Base-by-base conservation (phyloP, 768 basidiomycete genomes). In the Exidia glandulosa region DNA sequence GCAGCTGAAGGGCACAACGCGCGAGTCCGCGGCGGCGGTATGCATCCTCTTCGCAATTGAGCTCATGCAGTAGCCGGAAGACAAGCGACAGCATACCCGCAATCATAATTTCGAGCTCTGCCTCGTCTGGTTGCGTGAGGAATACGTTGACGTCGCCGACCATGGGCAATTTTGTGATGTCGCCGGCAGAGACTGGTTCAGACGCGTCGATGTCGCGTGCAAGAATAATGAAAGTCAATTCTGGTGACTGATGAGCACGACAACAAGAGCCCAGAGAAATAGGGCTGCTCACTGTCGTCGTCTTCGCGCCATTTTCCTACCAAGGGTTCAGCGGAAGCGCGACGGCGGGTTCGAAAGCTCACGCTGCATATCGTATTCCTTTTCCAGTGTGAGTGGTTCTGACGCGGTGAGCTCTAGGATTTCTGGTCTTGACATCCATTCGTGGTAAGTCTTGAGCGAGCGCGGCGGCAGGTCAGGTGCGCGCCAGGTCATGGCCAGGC, bases 81-180 rank as follows among this genome's bases (percentile, higher is more conserved):
- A 13, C 29, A 30, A 41, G 16, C 7, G 2, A n/a, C n/a, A 27
- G 29, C 14, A 3, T 16, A 85, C 90, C 88, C 66, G 93, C 92
- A 62, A 95, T 87, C 94, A 95, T 97, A 61, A 95, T 85, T 70
- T 95, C 92, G 30, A 85, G 81, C 67, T 97, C 94, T 2, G 83
- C 89, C 63, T 92, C 85, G 59, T 82, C 79, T n/a, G 34, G 33
- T 73, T 76, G 27, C 52, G 87, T 86, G 47, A 95, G 72, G 70
- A 96, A 96, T 30, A 96, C 72, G 70, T 96, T 96, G 34, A 93
- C 92, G 68, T 97, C 94, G 32, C 94, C 94, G 23, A 94, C 74
- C 92, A 95, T 94, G 10, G 78, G 80, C 61, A 76, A 67, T 68
- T 71, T 30, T 37, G 65, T 75, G 71, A 65, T 61, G 63, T 60